Evolutionary conservation across 1,284 basidiomycete species (phyloP).

Genomic region (Tylopilus orsonianus): DNA sequence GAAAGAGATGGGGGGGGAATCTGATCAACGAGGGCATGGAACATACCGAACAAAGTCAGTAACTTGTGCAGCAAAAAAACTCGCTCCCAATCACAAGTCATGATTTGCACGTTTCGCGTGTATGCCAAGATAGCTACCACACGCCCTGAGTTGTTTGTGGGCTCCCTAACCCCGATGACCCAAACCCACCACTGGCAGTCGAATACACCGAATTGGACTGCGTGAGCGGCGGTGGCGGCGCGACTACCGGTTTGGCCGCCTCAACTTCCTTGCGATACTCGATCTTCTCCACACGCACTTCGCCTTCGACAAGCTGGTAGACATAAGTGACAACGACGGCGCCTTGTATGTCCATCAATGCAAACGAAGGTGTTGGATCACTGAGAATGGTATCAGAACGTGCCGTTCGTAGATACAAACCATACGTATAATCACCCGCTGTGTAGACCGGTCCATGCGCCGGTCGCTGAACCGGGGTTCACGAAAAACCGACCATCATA

Average conservation of each 20-base stretch:
- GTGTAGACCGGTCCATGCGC: slow-evolving; percentile 84
- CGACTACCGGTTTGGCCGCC: slow-evolving; percentile 31
- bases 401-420: slow-evolving; percentile 1
- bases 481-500: slow-evolving; percentile 92
- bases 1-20: background rate
- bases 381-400: slow-evolving; percentile 32
- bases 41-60: slow-evolving; percentile 3
- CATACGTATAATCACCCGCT: slow-evolving; percentile 49
- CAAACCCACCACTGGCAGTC: slow-evolving; percentile 17
- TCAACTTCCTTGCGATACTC: slow-evolving; percentile 75
- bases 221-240: slow-evolving; percentile 20
- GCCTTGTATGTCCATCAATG: slow-evolving; percentile 93
- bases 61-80: background rate
- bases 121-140: slow-evolving; percentile 19
- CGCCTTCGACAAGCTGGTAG: slow-evolving; percentile 91
- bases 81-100: background rate
- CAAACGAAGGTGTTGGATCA: slow-evolving; percentile 80
- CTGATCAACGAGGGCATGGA: slow-evolving; percentile 1
- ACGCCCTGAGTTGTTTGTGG: slow-evolving; percentile 29
- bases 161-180: slow-evolving; percentile 24
- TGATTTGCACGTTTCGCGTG: background rate
- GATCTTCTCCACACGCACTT: slow-evolving; percentile 86
- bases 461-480: slow-evolving; percentile 94
- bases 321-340: slow-evolving; percentile 94
- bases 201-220: slow-evolving; percentile 29